Evolutionary conservation across 441 rosid species (phyloP).

Genomic region (Eruca vesicaria): DNA sequence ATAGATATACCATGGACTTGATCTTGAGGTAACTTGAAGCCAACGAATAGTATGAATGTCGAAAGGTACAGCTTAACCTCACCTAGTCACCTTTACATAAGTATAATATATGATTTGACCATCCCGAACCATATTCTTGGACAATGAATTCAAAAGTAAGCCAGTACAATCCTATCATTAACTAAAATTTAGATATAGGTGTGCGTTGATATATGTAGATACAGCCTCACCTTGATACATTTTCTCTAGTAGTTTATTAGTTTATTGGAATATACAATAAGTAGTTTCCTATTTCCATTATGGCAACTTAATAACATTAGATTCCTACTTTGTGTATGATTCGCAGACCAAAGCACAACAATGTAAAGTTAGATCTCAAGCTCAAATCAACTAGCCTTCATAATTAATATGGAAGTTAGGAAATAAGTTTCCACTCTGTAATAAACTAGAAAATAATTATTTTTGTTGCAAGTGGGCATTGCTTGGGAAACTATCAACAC

Average conservation of each 20-base stretch:
- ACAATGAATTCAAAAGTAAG: conserved; percentile 9
- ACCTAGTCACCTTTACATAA: background rate
- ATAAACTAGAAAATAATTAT: conserved; percentile 5
- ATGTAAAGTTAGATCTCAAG: background rate
- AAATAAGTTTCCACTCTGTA: background rate
- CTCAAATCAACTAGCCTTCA: background rate
- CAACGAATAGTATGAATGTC: conserved; percentile 47
- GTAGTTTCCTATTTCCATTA: background rate
- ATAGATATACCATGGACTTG: background rate
- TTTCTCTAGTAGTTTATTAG: background rate
- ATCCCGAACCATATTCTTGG: conserved; percentile 15
- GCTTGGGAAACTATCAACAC: conserved; percentile 33
- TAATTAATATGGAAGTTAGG: background rate
- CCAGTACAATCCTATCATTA: background rate
- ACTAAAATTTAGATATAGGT: background rate
- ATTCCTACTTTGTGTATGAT: background rate
- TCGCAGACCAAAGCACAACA: background rate
- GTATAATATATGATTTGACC: conserved; percentile 29
- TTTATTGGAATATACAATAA: background rate
- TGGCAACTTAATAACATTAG: background rate
- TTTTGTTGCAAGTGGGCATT: conserved; percentile 25
- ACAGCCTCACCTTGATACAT: background rate
- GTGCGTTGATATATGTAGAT: background rate
- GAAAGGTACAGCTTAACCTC: conserved; percentile 45
- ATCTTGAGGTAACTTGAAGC: conserved; percentile 45